Evolutionary conservation across 2,329 filamentous ascomycete genomes (phyloP), one percentile per base, ranked within the genome.

Genomic region (Bimuria novae-zelandiae): DNA sequence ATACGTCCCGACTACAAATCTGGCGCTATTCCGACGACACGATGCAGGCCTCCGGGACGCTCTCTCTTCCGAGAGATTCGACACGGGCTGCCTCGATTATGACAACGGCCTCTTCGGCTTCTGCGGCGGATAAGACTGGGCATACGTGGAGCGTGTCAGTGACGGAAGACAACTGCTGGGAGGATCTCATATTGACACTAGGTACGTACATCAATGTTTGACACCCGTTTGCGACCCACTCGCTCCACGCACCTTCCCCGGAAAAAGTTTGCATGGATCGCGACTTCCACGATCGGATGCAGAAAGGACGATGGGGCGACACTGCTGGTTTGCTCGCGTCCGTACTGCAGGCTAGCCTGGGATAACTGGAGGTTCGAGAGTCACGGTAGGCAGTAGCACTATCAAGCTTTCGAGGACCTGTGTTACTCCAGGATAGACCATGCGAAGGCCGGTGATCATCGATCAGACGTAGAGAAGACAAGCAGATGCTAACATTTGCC

Each of bases 121-220:
- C 71, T 3, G 63, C 64, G 23, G 61, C 67, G 36, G 75, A 78
- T 56, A 76, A 75, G 59, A 71, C 75, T 11, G 78, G 78, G 16
- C 65, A 71, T 43, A 68, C 71, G 30, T 80, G 78, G 78, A 72
- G 75, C 35, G 62, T 67, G 54, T 57, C 63, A 4, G 73, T 79
- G 4, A 65, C 60, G 35, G 57, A 63, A 17, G 69, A 77, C 17
- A 77, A 79, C 61, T 73, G 77, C 39, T 80, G 78, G 78, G 73
- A 77, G 46, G 76, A 78, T 47, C 72, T 76, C 30, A 80, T 80
- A 36, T 60, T 80, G 47, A 78, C 77, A 1, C 63, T 79, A 43
- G 71, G 71, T 74, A 70, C 4, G 69, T 69, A 33, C n/a, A 33
- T 12, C 30, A 4, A 12, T 33, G 30, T n/a, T 16, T 36, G 16